Percentiles rank a stretch among this genome's conserved stretches.
Evolutionary conservation across 768 basidiomycete species (phyloP).

Genomic region (Rhodosporidiobolus odoratus): DNA sequence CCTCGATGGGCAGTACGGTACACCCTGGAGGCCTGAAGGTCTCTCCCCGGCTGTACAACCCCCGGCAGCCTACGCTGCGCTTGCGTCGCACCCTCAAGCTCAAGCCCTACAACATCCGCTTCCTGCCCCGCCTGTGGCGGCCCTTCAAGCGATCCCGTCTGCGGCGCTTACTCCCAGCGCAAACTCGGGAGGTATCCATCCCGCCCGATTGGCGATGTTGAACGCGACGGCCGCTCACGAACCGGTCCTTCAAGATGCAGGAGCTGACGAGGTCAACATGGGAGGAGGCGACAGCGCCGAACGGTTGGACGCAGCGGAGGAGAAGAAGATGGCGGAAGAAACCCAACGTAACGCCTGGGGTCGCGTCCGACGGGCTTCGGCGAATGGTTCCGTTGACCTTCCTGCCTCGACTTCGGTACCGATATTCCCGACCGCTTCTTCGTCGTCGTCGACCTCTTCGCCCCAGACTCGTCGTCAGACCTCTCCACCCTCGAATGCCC

Average conservation of each 20-base stretch:
- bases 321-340: constrained; percentile 1
- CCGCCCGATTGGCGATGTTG: not conserved
- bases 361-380: not conserved
- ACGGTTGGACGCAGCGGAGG: not conserved
- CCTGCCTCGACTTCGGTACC: not conserved
- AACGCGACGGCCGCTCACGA: too few relatives aligned
- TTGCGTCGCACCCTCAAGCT: too few relatives aligned
- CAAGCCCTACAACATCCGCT: too few relatives aligned
- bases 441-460: too few relatives aligned
- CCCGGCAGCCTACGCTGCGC: not conserved
- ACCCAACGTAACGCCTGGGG: constrained; percentile 5
- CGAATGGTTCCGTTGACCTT: not conserved
- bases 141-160: too few relatives aligned
- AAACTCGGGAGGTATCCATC: not conserved
- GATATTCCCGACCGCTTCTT: not conserved
- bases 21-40: not conserved
- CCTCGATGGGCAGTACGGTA: not conserved
- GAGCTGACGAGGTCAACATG: not conserved
- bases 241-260: not conserved
- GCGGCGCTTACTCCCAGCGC: not conserved
- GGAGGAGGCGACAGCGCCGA: not conserved
- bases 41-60: not conserved
- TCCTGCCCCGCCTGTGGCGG: too few relatives aligned
- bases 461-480: too few relatives aligned
- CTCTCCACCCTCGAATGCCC: not conserved